Evolutionary conservation across 1,284 basidiomycete species (phyloP), one percentile per base, ranked within the genome.

Genomic region (Phenoliferia sp.): DNA sequence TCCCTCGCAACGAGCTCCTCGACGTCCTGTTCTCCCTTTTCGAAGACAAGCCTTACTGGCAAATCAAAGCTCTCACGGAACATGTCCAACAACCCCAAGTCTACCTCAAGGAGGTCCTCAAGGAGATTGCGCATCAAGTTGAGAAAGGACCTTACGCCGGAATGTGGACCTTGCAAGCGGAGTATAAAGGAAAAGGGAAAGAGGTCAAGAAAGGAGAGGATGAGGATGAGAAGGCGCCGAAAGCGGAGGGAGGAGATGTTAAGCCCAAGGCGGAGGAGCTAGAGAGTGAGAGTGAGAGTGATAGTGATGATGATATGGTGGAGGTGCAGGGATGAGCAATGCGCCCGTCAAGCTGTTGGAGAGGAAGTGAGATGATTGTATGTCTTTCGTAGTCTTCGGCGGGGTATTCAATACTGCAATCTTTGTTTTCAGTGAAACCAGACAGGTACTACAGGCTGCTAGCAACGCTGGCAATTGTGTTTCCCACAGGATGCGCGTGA

Each of bases 1-100:
- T 94, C 81, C 90, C 93, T 29, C 85, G 88, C 67, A 90, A 92
- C 81, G 90, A 95, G 76, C 85, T 98, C 12, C 83, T 93, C 76
- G 92, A 97, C 79, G 80, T 89, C 69, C 84, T 98, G 34, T 95
- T 97, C 79, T 77, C 80, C 2, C 82, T 88, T 10, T 98, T 95
- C 82, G 85, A 86, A 66, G 86, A 90, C 64, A 85, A 86, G 67
- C 86, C 89, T 44, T 88, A 88, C 71, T 97, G 93, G 93, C 83
- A 86, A 68, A 87, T 96, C 77, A 88, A 89, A 71, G 83, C 61
- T 0, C 67, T 72, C 62, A 85, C 91, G 58, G 86, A 89, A 70
- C 87, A 86, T 64, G 90, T 90, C 0, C 88, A 94, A 77, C 94
- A 98, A 79, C 94, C 94, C 1, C 91, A 95, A 78, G 86, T 84